Percentiles rank a stretch among this genome's conserved stretches.
phyloP scores from a whole-genome alignment of 2,329 filamentous ascomycete species.

The Aspergillus hortae region DNA sequence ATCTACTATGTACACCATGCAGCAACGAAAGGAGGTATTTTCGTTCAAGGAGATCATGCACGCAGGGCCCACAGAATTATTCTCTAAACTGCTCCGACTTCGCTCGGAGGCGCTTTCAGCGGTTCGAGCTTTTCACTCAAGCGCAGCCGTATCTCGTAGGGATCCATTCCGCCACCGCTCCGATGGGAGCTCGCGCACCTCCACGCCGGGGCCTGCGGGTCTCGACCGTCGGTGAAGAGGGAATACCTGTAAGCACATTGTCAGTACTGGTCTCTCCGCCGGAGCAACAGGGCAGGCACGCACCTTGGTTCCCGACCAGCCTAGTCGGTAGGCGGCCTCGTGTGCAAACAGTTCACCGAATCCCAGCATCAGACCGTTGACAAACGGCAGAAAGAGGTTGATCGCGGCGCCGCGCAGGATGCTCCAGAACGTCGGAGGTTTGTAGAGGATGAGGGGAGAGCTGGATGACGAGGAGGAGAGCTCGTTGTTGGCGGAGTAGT shows the following conservation, averaged over 20 bases:
- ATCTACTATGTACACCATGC: slow-evolving; percentile 31
- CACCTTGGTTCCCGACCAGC: slow-evolving; percentile 94
- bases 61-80: not conserved
- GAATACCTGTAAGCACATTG: slow-evolving; percentile 50
- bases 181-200: slow-evolving; percentile 66
- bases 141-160: slow-evolving; percentile 62
- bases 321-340: slow-evolving; percentile 86
- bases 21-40: slow-evolving; percentile 1
- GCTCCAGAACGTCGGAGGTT: slow-evolving; percentile 81
- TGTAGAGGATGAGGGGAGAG: slow-evolving; percentile 62
- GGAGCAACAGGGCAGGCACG: slow-evolving; percentile 18
- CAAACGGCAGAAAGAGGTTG: slow-evolving; percentile 90
- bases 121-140: slow-evolving; percentile 52
- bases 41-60: no score
- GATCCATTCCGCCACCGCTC: slow-evolving; percentile 42
- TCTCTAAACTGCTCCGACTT: not conserved
- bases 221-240: slow-evolving; percentile 60
- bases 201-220: slow-evolving; percentile 76
- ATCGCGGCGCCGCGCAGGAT: slow-evolving; percentile 85
- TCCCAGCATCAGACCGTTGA: slow-evolving; percentile 97
- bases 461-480: slow-evolving; percentile 33
- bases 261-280: not conserved
- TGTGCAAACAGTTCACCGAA: slow-evolving; percentile 97
- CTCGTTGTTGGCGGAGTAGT: slow-evolving; percentile 43
- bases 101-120: no score